These are phyloP conservation scores for Manihot esculenta DNA, from an alignment of 441 rosid species.

Conservation along the genomic window DNA sequence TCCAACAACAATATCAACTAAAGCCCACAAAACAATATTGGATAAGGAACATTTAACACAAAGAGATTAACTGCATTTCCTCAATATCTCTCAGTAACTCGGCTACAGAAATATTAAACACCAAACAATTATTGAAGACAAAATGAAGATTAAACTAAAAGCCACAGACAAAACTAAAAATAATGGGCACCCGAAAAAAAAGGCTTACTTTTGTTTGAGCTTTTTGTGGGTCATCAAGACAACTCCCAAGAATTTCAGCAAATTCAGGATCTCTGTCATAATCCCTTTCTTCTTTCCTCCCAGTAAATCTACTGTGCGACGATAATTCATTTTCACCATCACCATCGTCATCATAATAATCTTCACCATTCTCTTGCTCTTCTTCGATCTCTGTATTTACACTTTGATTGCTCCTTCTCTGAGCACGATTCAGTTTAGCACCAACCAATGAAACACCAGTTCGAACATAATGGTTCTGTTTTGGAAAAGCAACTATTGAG, in stretches of 20 bases:
- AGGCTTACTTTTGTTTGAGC: conserved; percentile 65
- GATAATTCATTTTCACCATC: conserved; percentile 30
- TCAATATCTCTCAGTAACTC: neutral
- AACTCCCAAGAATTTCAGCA: conserved; percentile 75
- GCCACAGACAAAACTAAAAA: neutral
- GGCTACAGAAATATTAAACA: neutral
- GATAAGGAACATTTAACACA: neutral
- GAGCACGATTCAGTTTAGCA: conserved; percentile 21
- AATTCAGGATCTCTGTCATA: conserved; percentile 84
- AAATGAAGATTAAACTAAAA: neutral
- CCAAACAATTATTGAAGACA: neutral
- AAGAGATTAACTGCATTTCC: neutral
- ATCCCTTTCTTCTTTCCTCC: conserved; percentile 45
- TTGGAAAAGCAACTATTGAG: conserved; percentile 23
- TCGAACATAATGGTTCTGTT: neutral
- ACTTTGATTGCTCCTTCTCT: conserved; percentile 21
- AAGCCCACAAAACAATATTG: neutral
- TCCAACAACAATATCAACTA: conserved; percentile 14
- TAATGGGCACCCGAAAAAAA: no score
- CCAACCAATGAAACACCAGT: conserved; percentile 16
- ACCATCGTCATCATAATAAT: conserved; percentile 23
- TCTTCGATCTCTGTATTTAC: conserved; percentile 32
- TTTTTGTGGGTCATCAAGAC: conserved; percentile 70
- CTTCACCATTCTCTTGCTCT: conserved; percentile 16
- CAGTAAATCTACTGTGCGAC: conserved; percentile 32